Conservation (phyloP, 1,284 basidiomycete genomes). For the Porogramme epimiltina region DNA sequence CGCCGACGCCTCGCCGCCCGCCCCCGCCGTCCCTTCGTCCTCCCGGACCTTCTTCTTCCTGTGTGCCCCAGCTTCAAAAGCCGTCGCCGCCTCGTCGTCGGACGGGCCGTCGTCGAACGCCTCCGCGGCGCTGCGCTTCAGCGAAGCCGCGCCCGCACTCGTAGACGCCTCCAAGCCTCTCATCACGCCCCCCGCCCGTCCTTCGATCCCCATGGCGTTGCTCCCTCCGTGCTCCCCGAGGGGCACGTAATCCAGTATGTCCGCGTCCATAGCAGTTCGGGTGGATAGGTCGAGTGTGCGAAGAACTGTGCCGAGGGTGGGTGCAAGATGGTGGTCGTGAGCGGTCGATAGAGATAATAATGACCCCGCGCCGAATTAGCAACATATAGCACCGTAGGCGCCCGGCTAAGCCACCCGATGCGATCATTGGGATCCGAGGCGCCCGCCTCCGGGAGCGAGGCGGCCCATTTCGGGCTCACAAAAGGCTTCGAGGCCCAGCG, state of each 20-base stretch:
- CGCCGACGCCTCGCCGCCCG: conserved; percentile 22
- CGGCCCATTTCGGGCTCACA: too few relatives aligned
- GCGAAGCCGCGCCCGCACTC: conserved; percentile 19
- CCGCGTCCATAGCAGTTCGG: conserved; percentile 11
- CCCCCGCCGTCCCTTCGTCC: conserved; percentile 31
- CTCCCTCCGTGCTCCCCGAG: too few relatives aligned
- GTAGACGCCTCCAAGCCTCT: background rate
- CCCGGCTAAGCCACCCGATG: too few relatives aligned
- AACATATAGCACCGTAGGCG: background rate
- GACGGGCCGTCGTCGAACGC: conserved; percentile 55
- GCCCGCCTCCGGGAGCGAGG: too few relatives aligned
- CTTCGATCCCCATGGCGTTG: too few relatives aligned
- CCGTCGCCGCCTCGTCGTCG: conserved; percentile 36
- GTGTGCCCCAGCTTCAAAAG: background rate
- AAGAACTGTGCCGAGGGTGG: background rate
- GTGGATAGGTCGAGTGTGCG: conserved; percentile 1
- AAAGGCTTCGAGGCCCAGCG: too few relatives aligned
- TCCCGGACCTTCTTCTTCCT: conserved; percentile 62
- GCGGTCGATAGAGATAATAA: conserved; percentile 18
- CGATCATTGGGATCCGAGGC: too few relatives aligned
- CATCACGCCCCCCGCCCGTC: too few relatives aligned
- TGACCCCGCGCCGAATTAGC: background rate
- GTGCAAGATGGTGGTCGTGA: conserved; percentile 17
- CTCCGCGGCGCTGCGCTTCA: conserved; percentile 66
- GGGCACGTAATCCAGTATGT: too few relatives aligned